Conservation (phyloP, 2,329 filamentous ascomycete species). For the Harringtonia lauricola region DNA sequence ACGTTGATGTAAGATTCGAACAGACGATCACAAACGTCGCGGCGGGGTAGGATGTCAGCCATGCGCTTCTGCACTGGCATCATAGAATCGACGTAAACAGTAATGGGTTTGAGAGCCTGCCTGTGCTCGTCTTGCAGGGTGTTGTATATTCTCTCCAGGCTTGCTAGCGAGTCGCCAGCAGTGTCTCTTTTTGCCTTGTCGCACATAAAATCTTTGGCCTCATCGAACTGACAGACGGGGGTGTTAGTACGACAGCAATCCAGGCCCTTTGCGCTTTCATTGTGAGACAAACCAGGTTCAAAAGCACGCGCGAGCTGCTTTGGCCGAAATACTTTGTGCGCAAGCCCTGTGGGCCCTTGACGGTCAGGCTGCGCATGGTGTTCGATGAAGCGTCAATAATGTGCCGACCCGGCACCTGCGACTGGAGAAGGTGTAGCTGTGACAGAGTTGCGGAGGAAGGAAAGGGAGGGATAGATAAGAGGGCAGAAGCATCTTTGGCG, state of each 20-base stretch:
- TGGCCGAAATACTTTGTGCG: constrained; percentile 42
- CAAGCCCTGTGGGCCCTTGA: constrained; percentile 34
- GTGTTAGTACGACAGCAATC: not conserved
- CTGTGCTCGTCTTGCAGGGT: constrained; percentile 35
- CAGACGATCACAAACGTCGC: constrained; percentile 38
- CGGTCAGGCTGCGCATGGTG: constrained; percentile 37
- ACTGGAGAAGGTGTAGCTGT: constrained; percentile 13
- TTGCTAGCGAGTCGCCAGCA: constrained; percentile 30
- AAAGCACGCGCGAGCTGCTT: constrained; percentile 38
- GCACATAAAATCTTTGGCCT: constrained; percentile 39
- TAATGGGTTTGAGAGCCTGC: constrained; percentile 36
- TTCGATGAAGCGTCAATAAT: constrained; percentile 16
- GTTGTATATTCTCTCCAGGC: constrained; percentile 35
- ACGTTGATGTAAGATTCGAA: constrained; percentile 36
- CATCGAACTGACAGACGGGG: constrained; percentile 31
- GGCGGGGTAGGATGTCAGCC: constrained; percentile 41
- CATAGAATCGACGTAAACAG: constrained; percentile 48
- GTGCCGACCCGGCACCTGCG: constrained; percentile 1
- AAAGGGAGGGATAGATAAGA: constrained; percentile 7
- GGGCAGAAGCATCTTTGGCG: constrained; percentile 20
- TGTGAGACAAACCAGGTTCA: constrained; percentile 36
- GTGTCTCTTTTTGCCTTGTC: constrained; percentile 27
- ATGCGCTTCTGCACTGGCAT: constrained; percentile 46
- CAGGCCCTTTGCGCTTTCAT: not conserved
- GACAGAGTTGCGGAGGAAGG: constrained; percentile 12